A percentile compares a stretch with the other conserved stretches of the same genome.
phyloP scores from a whole-genome alignment of 805 yeast species.

The Suhomyces xylopsoci region DNA sequence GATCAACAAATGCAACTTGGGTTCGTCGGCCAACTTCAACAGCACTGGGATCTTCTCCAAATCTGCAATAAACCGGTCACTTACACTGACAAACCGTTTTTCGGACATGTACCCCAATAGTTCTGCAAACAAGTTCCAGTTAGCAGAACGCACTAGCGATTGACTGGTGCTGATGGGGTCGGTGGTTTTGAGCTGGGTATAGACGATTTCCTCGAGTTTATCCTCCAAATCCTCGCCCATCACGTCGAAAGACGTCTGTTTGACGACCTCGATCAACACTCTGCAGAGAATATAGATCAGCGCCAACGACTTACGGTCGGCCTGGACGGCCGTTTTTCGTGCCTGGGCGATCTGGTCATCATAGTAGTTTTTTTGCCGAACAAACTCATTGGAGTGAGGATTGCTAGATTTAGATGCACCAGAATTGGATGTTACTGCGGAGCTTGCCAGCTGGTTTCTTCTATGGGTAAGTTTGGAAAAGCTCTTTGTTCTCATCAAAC shows the following conservation, averaged over 20 bases:
- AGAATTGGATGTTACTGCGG: slow-evolving; percentile 20
- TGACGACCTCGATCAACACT: slow-evolving; percentile 87
- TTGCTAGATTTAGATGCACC: slow-evolving; percentile 6
- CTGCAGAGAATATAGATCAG: slow-evolving; percentile 87
- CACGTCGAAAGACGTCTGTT: slow-evolving; percentile 73
- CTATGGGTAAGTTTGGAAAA: slow-evolving; percentile 42
- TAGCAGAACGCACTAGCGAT: slow-evolving; percentile 78
- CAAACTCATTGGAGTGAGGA: slow-evolving; percentile 15
- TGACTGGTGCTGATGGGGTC: slow-evolving; percentile 68
- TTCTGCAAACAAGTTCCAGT: slow-evolving; percentile 90
- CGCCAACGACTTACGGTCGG: slow-evolving; percentile 82
- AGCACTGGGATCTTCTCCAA: slow-evolving; percentile 69
- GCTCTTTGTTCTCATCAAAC: slow-evolving; percentile 40
- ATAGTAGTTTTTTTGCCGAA: slow-evolving; percentile 21
- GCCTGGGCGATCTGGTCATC: slow-evolving; percentile 40
- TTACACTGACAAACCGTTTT: slow-evolving; percentile 77
- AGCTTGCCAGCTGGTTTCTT: slow-evolving; percentile 49
- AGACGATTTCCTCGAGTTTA: slow-evolving; percentile 88
- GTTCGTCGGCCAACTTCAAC: slow-evolving; percentile 39
- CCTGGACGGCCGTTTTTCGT: slow-evolving; percentile 69
- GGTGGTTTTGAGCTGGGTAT: slow-evolving; percentile 81
- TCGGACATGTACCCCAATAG: slow-evolving; percentile 88
- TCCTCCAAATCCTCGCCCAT: slow-evolving; percentile 77
- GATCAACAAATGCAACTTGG: slow-evolving; percentile 68
- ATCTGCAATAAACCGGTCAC: slow-evolving; percentile 91